Evolutionary conservation across 2,329 filamentous ascomycete genomes (phyloP).

Genomic region (Pestalotiopsis sp.): DNA sequence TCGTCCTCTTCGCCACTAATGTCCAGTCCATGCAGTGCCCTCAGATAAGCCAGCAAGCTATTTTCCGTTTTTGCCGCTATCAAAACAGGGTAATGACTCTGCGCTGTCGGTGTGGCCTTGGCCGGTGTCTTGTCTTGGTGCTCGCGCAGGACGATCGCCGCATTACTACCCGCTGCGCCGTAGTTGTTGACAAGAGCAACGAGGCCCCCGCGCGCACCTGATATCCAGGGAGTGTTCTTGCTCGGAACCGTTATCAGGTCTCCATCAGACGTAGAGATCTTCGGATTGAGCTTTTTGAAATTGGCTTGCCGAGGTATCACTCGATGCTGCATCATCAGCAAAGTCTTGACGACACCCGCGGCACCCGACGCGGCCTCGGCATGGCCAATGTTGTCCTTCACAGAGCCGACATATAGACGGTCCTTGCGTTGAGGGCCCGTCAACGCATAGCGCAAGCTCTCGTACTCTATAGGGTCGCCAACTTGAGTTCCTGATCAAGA

Average conservation of each 20-base stretch:
- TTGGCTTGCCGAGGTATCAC: conserved; percentile 25
- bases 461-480: conserved; percentile 31
- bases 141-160: conserved; percentile 17
- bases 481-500: conserved; percentile 30
- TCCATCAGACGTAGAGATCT: conserved; percentile 18
- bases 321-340: conserved; percentile 31
- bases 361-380: conserved; percentile 30
- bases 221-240: not conserved
- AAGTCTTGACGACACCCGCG: conserved; percentile 31
- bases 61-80: not conserved
- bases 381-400: conserved; percentile 34
- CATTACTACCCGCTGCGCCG: conserved; percentile 37
- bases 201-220: conserved; percentile 2
- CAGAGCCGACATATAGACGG: conserved; percentile 24
- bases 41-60: not conserved
- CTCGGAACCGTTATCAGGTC: not conserved
- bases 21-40: not conserved
- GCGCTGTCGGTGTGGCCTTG: not conserved
- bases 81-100: conserved; percentile 6
- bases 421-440: not conserved
- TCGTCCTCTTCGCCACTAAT: not conserved
- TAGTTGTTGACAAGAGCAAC: conserved; percentile 36
- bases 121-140: not conserved
- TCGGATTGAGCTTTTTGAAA: conserved; percentile 28
- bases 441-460: conserved; percentile 20